A percentile compares a stretch with the other conserved stretches of the same genome.
Evolutionary conservation across 2,329 filamentous ascomycete species (phyloP).

Genomic region (Fusarium nelsonii): DNA sequence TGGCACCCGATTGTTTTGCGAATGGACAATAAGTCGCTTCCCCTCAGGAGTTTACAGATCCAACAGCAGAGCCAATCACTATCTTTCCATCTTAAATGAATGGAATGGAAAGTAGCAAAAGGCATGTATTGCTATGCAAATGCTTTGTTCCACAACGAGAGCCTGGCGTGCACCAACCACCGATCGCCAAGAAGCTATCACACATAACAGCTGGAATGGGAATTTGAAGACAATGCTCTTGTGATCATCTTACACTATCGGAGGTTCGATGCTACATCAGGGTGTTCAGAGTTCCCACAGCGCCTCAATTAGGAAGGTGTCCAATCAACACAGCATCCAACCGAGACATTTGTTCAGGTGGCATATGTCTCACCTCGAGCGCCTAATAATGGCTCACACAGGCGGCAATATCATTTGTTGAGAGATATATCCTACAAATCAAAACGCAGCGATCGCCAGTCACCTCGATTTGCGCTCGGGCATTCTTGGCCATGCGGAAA

Average conservation of each 20-base stretch:
- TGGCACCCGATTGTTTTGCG: constrained; percentile 1
- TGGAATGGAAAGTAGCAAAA: too few relatives aligned
- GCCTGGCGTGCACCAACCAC: not conserved
- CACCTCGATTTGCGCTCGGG: not conserved
- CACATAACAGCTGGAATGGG: not conserved
- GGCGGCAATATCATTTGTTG: not conserved
- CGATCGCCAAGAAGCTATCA: not conserved
- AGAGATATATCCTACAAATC: not conserved
- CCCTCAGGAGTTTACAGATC: not conserved
- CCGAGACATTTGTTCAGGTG: constrained; percentile 24
- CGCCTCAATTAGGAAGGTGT: constrained; percentile 21
- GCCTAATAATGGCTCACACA: not conserved
- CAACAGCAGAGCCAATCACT: fast-evolving
- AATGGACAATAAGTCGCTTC: not conserved
- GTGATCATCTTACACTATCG: constrained; percentile 1
- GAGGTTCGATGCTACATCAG: constrained; percentile 15
- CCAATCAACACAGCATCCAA: not conserved
- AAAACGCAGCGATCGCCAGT: not conserved
- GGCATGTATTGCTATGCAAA: too few relatives aligned
- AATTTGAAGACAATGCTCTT: not conserved
- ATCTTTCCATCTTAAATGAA: fast-evolving
- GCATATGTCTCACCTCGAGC: constrained; percentile 18
- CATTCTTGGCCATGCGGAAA: not conserved
- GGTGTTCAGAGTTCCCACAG: not conserved
- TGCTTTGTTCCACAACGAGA: not conserved